phyloP scores from a whole-genome alignment of 805 yeast genomes.

The Yamadazyma takamatsuzukensis region DNA sequence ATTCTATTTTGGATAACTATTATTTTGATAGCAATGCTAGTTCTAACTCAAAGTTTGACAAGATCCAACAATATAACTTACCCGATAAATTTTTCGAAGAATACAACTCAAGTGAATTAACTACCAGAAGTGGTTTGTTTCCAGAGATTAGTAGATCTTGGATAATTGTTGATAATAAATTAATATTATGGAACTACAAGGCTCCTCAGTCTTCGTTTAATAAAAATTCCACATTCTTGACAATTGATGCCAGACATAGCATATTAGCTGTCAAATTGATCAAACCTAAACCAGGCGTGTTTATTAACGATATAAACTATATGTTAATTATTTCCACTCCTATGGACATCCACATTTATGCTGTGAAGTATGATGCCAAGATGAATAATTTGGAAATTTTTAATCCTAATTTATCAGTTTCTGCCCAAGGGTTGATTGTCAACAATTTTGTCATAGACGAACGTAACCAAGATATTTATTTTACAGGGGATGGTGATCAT shows the following conservation, averaged over 20 bases:
- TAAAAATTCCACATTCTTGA: conserved; percentile 54
- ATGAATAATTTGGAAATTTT: conserved; percentile 59
- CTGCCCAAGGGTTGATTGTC: conserved; percentile 74
- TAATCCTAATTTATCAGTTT: conserved; percentile 78
- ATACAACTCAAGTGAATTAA: conserved; percentile 60
- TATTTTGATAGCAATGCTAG: conserved; percentile 47
- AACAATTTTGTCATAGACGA: conserved; percentile 57
- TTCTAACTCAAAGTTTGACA: conserved; percentile 70
- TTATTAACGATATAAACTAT: conserved; percentile 72
- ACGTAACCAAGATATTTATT: conserved; percentile 73
- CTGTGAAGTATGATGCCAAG: conserved; percentile 51
- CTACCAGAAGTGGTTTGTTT: conserved; percentile 78
- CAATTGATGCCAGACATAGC: conserved; percentile 79
- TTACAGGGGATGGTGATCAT: conserved; percentile 79
- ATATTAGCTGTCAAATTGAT: conserved; percentile 73
- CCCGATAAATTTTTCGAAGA: conserved; percentile 81
- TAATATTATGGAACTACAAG: conserved; percentile 81
- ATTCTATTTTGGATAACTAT: conserved; percentile 58
- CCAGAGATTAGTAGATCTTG: conserved; percentile 79
- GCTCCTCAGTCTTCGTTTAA: conserved; percentile 47
- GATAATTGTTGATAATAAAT: conserved; percentile 77
- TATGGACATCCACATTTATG: conserved; percentile 70
- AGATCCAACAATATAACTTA: conserved; percentile 60
- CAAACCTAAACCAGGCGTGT: conserved; percentile 78
- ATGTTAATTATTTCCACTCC: conserved; percentile 78